Evolutionary conservation across 805 yeast genomes (phyloP).

Genomic region (Pachysolen tannophilus): DNA sequence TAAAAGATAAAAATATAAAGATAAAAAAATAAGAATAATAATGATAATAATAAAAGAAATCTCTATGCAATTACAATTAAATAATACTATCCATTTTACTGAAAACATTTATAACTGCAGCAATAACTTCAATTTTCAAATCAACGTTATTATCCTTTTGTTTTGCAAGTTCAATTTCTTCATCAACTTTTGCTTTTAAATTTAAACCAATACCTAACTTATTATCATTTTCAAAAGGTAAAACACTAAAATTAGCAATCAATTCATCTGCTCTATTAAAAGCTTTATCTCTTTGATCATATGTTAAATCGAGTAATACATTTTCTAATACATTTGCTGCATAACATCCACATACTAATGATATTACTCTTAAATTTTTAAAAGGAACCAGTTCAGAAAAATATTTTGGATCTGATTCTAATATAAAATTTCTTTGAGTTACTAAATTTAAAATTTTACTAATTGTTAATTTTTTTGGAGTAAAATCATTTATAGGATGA

Average conservation of each 20-base stretch:
- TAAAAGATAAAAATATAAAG: constrained; percentile 11
- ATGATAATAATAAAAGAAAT: constrained; percentile 10
- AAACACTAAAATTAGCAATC: constrained; percentile 72
- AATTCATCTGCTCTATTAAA: constrained; percentile 92
- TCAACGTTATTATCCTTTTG: constrained; percentile 32
- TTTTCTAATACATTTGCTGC: constrained; percentile 97
- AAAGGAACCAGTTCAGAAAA: constrained; percentile 65
- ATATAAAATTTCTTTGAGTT: constrained; percentile 60
- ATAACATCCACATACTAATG: constrained; percentile 81
- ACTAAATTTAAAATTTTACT: constrained; percentile 64
- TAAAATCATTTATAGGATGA: constrained; percentile 86
- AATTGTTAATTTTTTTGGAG: constrained; percentile 75
- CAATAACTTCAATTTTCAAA: constrained; percentile 77
- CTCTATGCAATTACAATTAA: too few relatives aligned
- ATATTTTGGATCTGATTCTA: constrained; percentile 46
- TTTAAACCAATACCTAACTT: constrained; percentile 64
- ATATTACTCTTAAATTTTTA: constrained; percentile 67
- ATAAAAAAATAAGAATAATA: constrained; percentile 7
- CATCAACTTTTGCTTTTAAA: constrained; percentile 39
- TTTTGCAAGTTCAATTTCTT: constrained; percentile 43
- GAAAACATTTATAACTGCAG: constrained; percentile 87
- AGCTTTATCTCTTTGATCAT: constrained; percentile 87
- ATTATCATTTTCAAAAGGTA: constrained; percentile 57
- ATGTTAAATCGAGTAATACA: constrained; percentile 65
- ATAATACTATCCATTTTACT: constrained; percentile 68